Percentiles rank a stretch among this genome's conserved stretches.
These are phyloP conservation scores for Penicillium psychrosexuale DNA, from an alignment of 2,329 filamentous ascomycete genomes.

Conservation along the genomic window DNA sequence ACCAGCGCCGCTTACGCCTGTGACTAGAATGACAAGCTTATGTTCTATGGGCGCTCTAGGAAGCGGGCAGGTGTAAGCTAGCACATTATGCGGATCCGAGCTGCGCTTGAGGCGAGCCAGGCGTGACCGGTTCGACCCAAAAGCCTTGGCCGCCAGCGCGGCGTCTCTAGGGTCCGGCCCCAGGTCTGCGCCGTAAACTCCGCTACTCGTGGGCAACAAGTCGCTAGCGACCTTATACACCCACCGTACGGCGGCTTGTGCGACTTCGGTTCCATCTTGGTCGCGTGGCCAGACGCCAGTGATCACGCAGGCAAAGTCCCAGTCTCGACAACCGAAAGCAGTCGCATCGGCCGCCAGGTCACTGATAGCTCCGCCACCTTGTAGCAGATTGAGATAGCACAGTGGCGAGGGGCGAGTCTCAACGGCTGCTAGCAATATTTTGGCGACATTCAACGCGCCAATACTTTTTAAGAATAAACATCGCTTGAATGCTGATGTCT, in stretches of 20 bases:
- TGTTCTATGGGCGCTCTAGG: conserved; percentile 34
- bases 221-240: conserved; percentile 52
- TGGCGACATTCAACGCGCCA: conserved; percentile 31
- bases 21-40: conserved; percentile 58
- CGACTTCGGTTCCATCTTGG: conserved; percentile 34
- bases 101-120: conserved; percentile 52
- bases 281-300: conserved; percentile 60
- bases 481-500: conserved; percentile 63
- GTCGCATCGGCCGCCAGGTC: conserved; percentile 47
- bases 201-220: conserved; percentile 51
- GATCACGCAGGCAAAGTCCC: conserved; percentile 63
- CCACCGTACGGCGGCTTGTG: conserved; percentile 49
- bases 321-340: conserved; percentile 62
- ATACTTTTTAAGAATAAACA: conserved; percentile 59
- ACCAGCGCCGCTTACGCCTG: conserved; percentile 50
- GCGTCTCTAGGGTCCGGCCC: conserved; percentile 60
- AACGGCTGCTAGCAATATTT: conserved; percentile 47
- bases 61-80: conserved; percentile 57
- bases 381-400: conserved; percentile 63
- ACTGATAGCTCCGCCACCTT: conserved; percentile 54
- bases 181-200: conserved; percentile 60
- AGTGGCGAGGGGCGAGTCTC: conserved; percentile 49
- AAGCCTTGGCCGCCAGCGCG: conserved; percentile 52
- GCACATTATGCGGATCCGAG: conserved; percentile 51
- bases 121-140: conserved; percentile 54